phyloP scores from a whole-genome alignment of 1,139 yeast genomes.

The Taiozyma sp. region DNA sequence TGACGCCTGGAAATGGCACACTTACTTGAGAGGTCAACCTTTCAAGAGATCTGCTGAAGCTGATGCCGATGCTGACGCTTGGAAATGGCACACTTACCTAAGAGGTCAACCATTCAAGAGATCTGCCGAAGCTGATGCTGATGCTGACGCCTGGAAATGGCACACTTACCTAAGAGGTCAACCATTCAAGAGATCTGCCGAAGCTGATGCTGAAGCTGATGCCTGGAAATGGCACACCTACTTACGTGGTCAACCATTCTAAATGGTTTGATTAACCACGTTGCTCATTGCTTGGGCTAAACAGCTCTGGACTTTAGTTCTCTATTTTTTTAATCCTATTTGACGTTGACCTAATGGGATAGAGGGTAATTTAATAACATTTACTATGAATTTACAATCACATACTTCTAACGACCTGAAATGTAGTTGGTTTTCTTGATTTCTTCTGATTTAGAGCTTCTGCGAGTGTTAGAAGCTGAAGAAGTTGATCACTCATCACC shows the following conservation, averaged over 20 bases:
- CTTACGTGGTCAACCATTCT: constrained; percentile 7
- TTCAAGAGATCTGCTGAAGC: constrained; percentile 10
- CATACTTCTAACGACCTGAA: background rate
- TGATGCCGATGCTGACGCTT: constrained; percentile 19
- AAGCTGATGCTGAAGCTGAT: constrained; percentile 18
- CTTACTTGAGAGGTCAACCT: constrained; percentile 6
- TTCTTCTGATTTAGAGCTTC: background rate
- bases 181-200: constrained; percentile 8
- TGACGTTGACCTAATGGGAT: background rate
- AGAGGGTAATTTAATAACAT: no score
- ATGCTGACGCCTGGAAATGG: constrained; percentile 13
- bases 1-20: constrained; percentile 11
- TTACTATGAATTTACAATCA: no score
- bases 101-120: constrained; percentile 12
- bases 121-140: constrained; percentile 9
- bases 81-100: constrained; percentile 12
- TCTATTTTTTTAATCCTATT: background rate
- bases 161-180: constrained; percentile 3
- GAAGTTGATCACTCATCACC: background rate
- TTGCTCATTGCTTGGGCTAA: background rate
- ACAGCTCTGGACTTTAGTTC: background rate
- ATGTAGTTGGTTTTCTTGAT: background rate
- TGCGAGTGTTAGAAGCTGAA: background rate
- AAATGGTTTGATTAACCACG: background rate
- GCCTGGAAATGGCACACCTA: constrained; percentile 17